Percentiles rank a stretch among this genome's conserved stretches.
These are phyloP conservation scores for Lachancea lanzarotensis DNA, from an alignment of 805 yeast genomes.

Conservation along the genomic window DNA sequence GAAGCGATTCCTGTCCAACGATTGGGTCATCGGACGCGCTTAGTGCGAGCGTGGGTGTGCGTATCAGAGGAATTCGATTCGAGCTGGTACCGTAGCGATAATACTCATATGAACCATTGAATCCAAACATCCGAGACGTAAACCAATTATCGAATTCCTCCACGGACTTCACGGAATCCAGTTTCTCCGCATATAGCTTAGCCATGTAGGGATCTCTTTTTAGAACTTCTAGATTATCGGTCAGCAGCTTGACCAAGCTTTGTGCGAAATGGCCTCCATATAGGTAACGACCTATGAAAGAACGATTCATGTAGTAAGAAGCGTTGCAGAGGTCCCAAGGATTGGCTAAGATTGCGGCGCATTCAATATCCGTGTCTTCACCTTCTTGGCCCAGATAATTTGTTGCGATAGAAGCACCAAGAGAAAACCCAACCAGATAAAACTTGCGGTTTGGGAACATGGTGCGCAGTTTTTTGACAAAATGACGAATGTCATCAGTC, in stretches of 20 bases:
- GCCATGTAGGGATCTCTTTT: conserved; percentile 19
- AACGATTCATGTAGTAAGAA: conserved; percentile 37
- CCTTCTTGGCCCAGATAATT: conserved; percentile 68
- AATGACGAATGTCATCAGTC: conserved; percentile 60
- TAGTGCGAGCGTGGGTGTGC: conserved; percentile 59
- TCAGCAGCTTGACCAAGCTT: conserved; percentile 40
- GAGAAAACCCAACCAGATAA: conserved; percentile 69
- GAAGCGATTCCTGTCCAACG: conserved; percentile 47
- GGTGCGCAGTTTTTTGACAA: conserved; percentile 43
- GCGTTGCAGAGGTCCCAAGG: conserved; percentile 71
- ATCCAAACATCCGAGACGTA: conserved; percentile 64
- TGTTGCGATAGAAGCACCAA: conserved; percentile 67
- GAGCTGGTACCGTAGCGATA: conserved; percentile 58
- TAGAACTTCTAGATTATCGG: conserved; percentile 37
- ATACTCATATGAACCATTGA: conserved; percentile 55
- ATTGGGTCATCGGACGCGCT: conserved; percentile 67
- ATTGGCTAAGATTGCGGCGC: conserved; percentile 54
- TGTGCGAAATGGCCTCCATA: conserved; percentile 48
- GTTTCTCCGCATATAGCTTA: conserved; percentile 19
- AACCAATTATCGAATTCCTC: conserved; percentile 56
- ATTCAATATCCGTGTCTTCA: conserved; percentile 37
- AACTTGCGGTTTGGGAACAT: conserved; percentile 58
- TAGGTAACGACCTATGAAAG: conserved; percentile 38
- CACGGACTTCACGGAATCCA: conserved; percentile 30
- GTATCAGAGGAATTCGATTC: conserved; percentile 42